Base-by-base conservation (phyloP, 2,329 filamentous ascomycete species). In the Penicillium sp. region DNA sequence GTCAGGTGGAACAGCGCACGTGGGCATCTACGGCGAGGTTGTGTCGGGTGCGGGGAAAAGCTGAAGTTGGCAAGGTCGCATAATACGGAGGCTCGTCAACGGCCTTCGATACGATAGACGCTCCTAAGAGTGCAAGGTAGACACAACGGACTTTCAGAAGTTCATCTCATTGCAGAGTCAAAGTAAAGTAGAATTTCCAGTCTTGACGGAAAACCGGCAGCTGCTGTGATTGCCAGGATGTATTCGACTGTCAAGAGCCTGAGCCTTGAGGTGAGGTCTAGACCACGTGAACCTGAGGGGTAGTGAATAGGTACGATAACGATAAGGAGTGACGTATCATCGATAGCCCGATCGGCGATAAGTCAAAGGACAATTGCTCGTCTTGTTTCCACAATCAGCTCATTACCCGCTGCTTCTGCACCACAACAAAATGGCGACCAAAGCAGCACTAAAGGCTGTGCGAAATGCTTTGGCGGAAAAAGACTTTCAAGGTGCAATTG, bases 361-460 rank as follows among this genome's bases (percentile, higher is more conserved):
- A 25, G 22, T 8, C 22, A 3, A 25, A 3, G 4, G 4, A 25
- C 22, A 4, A 25, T 25, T 5, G 8, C 4, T 25, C 46, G 31
- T 40, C 40, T 43, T 38, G 41, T 39, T 49, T 58, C 55, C 52
- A 54, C 52, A 46, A 54, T 52, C 53, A 49, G 44, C 48, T 49
- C 41, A 55, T 51, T 53, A 57, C 59, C 57, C 56, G 50, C 57
- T 54, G 49, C 52, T 54, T 34, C 45, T 52, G 50, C 37, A 55
- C 38, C 36, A 54, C 50, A 53, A 44, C 41, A 41, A 69, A 48
- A 72, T 72, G 71, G 70, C 71, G 53, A 64, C 57, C 66, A 95
- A 95, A 74, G 80, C 84, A 45, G 82, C 84, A 51, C 77, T 96
- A 61, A 95, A 95, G 74, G 82, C 85, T 58, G 87, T 93, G 57